These are phyloP conservation scores for Eruca vesicaria DNA, from an alignment of 441 rosid species.

Conservation along the genomic window DNA sequence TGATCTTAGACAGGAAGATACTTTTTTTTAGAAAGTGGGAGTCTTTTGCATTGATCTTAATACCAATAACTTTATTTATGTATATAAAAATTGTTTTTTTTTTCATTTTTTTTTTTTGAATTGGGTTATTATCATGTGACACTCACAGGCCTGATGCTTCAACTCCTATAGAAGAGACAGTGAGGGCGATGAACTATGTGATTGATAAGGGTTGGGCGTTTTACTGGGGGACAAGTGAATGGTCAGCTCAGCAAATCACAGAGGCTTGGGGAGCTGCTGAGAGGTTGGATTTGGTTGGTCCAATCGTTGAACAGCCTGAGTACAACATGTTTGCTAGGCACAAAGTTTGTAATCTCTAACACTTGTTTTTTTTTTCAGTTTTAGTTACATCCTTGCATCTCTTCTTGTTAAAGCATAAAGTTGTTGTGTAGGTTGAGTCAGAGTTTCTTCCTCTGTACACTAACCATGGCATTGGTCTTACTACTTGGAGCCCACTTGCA, in stretches of 20 bases:
- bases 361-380: background rate
- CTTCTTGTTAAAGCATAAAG: background rate
- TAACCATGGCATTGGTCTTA: slow-evolving; percentile 88
- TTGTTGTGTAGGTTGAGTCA: slow-evolving; percentile 65
- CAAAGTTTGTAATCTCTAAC: slow-evolving; percentile 48
- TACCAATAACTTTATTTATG: background rate
- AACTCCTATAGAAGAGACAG: slow-evolving; percentile 96
- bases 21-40: background rate
- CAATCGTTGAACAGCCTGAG: slow-evolving; percentile 92
- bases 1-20: background rate
- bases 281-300: slow-evolving; percentile 83
- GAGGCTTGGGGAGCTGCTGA: slow-evolving; percentile 95
- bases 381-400: background rate
- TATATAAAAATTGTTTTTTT: background rate
- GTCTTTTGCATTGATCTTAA: background rate
- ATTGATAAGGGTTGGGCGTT: slow-evolving; percentile 98
- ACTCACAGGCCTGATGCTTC: slow-evolving; percentile 75
- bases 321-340: slow-evolving; percentile 85
- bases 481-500: slow-evolving; percentile 99
- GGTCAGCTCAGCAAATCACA: slow-evolving; percentile 95
- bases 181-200: slow-evolving; percentile 89
- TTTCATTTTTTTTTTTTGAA: background rate
- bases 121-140: slow-evolving; percentile 4
- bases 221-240: slow-evolving; percentile 98
- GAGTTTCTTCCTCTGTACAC: slow-evolving; percentile 86